These are phyloP conservation scores for Russula sp. DNA, from an alignment of 768 basidiomycete species.

Conservation along the genomic window DNA sequence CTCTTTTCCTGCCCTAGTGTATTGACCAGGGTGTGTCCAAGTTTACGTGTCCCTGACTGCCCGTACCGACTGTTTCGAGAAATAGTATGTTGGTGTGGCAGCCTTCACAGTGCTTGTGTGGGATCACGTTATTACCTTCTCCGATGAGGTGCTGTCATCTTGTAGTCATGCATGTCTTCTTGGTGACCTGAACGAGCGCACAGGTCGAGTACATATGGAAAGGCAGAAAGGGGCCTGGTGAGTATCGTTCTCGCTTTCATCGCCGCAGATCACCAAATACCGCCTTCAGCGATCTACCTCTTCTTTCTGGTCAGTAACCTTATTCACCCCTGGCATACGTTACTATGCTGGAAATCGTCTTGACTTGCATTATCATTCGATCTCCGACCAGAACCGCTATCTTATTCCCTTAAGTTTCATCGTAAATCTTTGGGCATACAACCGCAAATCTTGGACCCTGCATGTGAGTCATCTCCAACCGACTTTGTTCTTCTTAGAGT, in stretches of 20 bases:
- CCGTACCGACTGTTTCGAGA: background rate
- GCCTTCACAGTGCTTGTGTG: slow-evolving; percentile 46
- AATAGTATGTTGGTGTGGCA: slow-evolving; percentile 44
- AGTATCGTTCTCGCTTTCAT: slow-evolving; percentile 21
- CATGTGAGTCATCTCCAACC: slow-evolving; percentile 9
- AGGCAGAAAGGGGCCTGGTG: slow-evolving; percentile 39
- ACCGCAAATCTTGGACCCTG: slow-evolving; percentile 20
- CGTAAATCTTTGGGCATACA: slow-evolving; percentile 38
- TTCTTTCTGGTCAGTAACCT: slow-evolving; percentile 32
- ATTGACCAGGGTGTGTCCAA: background rate
- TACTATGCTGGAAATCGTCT: background rate
- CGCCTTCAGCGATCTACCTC: slow-evolving; percentile 28
- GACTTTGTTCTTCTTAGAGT: background rate
- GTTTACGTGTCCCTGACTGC: background rate
- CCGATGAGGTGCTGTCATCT: slow-evolving; percentile 32
- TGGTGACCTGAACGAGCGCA: background rate
- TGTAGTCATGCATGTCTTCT: background rate
- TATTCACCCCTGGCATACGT: background rate
- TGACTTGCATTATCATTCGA: background rate
- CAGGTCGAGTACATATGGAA: slow-evolving; percentile 50
- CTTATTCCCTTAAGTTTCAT: slow-evolving; percentile 57
- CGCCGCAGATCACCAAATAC: background rate
- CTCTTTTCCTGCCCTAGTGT: background rate
- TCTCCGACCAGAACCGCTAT: slow-evolving; percentile 48
- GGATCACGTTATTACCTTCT: slow-evolving; percentile 50